Conservation (phyloP, 2,329 filamentous ascomycete genomes). For the Gremmenia infestans region DNA sequence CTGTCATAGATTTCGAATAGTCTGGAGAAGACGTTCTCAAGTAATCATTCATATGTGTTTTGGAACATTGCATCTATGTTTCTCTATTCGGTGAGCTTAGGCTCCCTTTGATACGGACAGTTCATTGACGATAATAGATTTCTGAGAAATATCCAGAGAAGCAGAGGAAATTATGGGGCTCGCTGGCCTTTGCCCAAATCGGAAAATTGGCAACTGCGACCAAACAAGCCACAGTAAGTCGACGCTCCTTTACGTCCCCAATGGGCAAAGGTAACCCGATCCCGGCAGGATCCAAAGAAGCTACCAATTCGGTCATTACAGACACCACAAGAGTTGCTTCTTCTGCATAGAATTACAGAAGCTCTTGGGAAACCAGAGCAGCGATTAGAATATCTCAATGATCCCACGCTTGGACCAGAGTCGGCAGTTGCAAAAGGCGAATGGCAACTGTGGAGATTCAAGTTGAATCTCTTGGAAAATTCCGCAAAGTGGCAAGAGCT, state of each 20-base stretch:
- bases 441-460: slow-evolving; percentile 31
- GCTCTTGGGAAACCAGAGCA: slow-evolving; percentile 23
- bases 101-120: neutral
- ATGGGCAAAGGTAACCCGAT: slow-evolving; percentile 1
- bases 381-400: slow-evolving; percentile 26
- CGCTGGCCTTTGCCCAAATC: slow-evolving; percentile 26
- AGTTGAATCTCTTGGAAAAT: slow-evolving; percentile 23
- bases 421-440: slow-evolving; percentile 31
- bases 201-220: slow-evolving; percentile 30
- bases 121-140: slow-evolving; percentile 19
- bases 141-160: slow-evolving; percentile 23
- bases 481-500: slow-evolving; percentile 27
- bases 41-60: slow-evolving; percentile 30
- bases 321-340: slow-evolving; percentile 30
- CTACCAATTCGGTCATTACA: slow-evolving; percentile 31
- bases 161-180: slow-evolving; percentile 27
- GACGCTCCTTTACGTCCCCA: neutral
- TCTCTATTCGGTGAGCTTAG: slow-evolving; percentile 27
- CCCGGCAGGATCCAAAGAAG: slow-evolving; percentile 21
- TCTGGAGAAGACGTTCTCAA: slow-evolving; percentile 30
- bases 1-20: slow-evolving; percentile 29
- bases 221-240: slow-evolving; percentile 25
- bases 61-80: slow-evolving; percentile 32
- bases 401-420: slow-evolving; percentile 29
- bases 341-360: slow-evolving; percentile 28